Evolutionary conservation across 257 asterid genomes (phyloP), one percentile per base, ranked within the genome.

Genomic region (Nicotiana undulata): DNA sequence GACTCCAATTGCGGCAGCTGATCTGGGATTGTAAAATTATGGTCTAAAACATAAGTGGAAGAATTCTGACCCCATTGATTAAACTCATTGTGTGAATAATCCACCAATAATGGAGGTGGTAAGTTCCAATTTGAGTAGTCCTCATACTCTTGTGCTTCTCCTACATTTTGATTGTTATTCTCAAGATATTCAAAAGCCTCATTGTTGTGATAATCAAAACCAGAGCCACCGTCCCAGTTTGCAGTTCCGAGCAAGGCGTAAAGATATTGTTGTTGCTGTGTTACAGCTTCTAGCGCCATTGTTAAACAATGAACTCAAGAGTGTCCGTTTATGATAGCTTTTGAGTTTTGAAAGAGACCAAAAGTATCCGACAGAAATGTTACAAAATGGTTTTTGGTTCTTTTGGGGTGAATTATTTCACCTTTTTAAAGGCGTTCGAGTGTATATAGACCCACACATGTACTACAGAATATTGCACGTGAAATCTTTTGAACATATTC

Each of bases 281-380:
- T 56, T 61, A 83, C 70, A n/a, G 86, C 81, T 83, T 85, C 82
- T 15, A 83, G 81, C 16, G 85, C 90, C 90, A 87, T 85, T 65
- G 6, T 81, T 49, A 34, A 64, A 61, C 52, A n/a, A 49, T 63
- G 52, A 74, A 49, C 40, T 49, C 8, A 40, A 44, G 59, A 72
- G 2, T 46, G 10, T 44, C 26, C 18, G 61, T 18, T 56, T 56
- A 18, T 56, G 61, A 18, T 7, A 56, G 24, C 24, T 5, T 72
- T 29, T 46, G 53, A 17, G 49, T 9, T 40, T 3, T 60, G 20
- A 24, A 60, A 16, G 0, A 0, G 26, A 60, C 4, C 3, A 81
- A 81, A 74, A 13, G 4, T 24, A 61, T 28, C 60, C 40, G 22
- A 78, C 34, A 46, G 37, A 77, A 77, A 56, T 60, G 26, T 24